A percentile compares a stretch with the other conserved stretches of the same genome.
These are phyloP conservation scores for Septoria linicola DNA, from an alignment of 2,329 filamentous ascomycete genomes.

Conservation along the genomic window DNA sequence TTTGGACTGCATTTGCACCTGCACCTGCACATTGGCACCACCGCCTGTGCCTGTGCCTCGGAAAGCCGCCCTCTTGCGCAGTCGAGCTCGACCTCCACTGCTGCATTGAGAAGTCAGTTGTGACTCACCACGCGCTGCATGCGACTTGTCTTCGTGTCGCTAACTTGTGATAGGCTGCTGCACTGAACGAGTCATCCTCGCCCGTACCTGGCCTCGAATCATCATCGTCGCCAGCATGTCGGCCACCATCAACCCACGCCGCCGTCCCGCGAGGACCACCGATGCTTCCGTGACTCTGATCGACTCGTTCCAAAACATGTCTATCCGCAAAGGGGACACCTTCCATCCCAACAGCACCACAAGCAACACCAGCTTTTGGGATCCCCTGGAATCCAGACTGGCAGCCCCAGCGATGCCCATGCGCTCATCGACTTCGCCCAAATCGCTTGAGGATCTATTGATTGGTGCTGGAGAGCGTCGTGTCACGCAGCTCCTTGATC, in stretches of 20 bases:
- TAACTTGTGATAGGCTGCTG: slow-evolving; percentile 23
- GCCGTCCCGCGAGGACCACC: slow-evolving; percentile 43
- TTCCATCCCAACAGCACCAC: slow-evolving; percentile 49
- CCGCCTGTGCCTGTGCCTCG: too few species aligned
- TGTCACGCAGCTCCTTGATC: slow-evolving; percentile 45
- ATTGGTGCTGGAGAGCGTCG: slow-evolving; percentile 47
- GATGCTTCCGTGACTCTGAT: slow-evolving; percentile 38
- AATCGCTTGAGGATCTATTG: slow-evolving; percentile 50
- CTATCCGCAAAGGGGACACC: slow-evolving; percentile 50
- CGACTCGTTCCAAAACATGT: slow-evolving; percentile 43
- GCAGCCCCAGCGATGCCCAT: slow-evolving; percentile 43
- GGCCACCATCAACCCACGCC: slow-evolving; percentile 46
- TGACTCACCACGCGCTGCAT: slow-evolving; percentile 21
- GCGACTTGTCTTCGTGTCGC: slow-evolving; percentile 13
- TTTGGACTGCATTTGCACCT: too few species aligned
- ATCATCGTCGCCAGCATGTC: slow-evolving; percentile 28
- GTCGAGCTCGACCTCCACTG: not conserved
- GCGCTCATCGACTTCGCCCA: slow-evolving; percentile 51
- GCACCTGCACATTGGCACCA: not conserved
- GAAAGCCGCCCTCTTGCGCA: slow-evolving; percentile 3
- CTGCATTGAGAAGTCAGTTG: slow-evolving; percentile 11
- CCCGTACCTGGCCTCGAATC: slow-evolving; percentile 25
- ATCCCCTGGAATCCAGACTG: slow-evolving; percentile 35
- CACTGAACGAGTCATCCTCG: slow-evolving; percentile 13
- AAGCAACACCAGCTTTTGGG: slow-evolving; percentile 42